A percentile compares a stretch with the other conserved stretches of the same genome.
Conservation (phyloP, 2,329 filamentous ascomycete species). For the Daldinia eschscholtzii region DNA sequence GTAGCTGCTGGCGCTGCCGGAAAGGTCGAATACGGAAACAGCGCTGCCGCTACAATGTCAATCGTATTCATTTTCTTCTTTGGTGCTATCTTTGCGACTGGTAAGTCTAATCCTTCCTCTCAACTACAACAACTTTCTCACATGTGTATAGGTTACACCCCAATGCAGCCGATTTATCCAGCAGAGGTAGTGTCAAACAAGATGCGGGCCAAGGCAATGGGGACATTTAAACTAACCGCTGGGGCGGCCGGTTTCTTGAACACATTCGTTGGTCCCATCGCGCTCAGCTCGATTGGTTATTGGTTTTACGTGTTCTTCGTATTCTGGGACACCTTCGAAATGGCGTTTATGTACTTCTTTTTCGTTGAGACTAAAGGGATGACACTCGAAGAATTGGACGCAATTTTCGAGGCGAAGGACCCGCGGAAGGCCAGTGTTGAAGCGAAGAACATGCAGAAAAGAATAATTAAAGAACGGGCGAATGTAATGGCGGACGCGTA, state of each 20-base stretch:
- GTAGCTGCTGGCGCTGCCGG: constrained; percentile 55
- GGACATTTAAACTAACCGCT: constrained; percentile 53
- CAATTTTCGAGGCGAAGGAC: constrained; percentile 55
- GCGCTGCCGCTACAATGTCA: constrained; percentile 52
- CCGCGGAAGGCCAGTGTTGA: constrained; percentile 52
- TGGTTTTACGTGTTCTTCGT: constrained; percentile 57
- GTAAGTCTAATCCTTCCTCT: constrained; percentile 20
- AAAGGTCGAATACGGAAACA: constrained; percentile 53
- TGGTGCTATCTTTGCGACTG: constrained; percentile 53
- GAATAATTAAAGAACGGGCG: constrained; percentile 29
- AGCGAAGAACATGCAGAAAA: constrained; percentile 47
- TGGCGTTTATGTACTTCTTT: constrained; percentile 53
- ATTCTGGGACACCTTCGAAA: constrained; percentile 54
- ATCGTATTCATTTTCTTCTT: constrained; percentile 58
- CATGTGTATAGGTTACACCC: constrained; percentile 52
- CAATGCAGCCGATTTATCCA: constrained; percentile 56
- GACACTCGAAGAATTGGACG: constrained; percentile 52
- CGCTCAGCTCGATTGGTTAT: constrained; percentile 51
- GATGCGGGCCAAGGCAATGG: constrained; percentile 57
- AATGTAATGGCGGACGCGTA: constrained; percentile 7
- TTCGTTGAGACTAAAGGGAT: constrained; percentile 54
- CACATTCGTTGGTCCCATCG: constrained; percentile 52
- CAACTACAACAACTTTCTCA: constrained; percentile 3
- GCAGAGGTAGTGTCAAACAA: constrained; percentile 56
- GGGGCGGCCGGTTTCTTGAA: constrained; percentile 56